Evolutionary conservation across 2,329 filamentous ascomycete genomes (phyloP), one percentile per base, ranked within the genome.

Genomic region (Alternaria hordeiaustralica): DNA sequence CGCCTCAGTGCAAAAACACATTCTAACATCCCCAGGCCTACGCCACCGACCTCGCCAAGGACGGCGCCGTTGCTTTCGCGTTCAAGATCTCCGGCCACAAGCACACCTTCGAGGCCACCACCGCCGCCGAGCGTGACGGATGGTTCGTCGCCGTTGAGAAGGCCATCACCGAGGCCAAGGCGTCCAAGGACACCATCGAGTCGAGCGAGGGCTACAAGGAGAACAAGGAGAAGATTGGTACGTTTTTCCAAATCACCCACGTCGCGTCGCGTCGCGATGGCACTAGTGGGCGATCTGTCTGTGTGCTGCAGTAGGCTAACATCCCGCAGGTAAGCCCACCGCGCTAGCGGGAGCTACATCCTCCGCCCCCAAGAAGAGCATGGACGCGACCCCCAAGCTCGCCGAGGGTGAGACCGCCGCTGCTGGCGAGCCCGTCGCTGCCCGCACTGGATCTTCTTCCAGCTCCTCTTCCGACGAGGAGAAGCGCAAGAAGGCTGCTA

Each of bases 131-230:
- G 84, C 94, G 95, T 79, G 93, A 97, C 82, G 93, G 92, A 87
- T 98, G 96, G 96, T 88, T 97, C 75, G 84, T 89, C 67, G 91
- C 94, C 86, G 88, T 92, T 57, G 87, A 89, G 55, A 63, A 64
- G 63, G 66, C 68, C 58, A 65, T 71, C 58, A 60, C 63, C 13
- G 93, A 97, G 84, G 94, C 93, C 76, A 96, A 96, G 87, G 90
- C 91, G 74, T 84, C 92, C 62, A 90, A 90, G 76, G 86, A 92
- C 69, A 87, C 87, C 60, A 87, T 97, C 73, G 87, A 88, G 68
- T 89, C 90, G 82, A 90, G 89, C 74, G 94, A 97, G 82, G 88
- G 88, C 64, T 99, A 97, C 90, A 97, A 97, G 89, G 86, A 88
- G 74, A 89, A 92, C 70, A 83, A 96, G 20, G 91, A 94, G 84